Evolutionary conservation across 2,329 filamentous ascomycete genomes (phyloP).

Genomic region (Sordariomycetes sp.): DNA sequence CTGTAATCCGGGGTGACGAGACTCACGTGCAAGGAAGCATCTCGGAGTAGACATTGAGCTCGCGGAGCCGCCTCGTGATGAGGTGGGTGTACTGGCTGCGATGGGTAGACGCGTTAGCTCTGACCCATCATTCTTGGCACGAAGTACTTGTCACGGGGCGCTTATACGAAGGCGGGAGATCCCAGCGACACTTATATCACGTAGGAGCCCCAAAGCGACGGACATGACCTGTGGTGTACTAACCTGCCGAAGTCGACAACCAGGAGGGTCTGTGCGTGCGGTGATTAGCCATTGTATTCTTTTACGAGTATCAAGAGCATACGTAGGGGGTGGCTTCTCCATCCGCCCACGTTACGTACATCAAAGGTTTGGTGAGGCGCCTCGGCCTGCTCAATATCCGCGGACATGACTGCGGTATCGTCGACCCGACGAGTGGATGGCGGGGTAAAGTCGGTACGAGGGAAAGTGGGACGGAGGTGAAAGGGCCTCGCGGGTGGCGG

Average conservation of each 20-base stretch:
- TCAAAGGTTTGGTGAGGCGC: conserved; percentile 24
- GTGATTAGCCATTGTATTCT: neutral
- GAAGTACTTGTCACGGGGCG: neutral
- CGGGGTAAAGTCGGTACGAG: neutral
- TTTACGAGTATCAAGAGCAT: neutral
- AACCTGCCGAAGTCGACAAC: conserved; percentile 50
- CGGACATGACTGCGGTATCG: neutral
- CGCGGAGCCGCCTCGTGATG: conserved; percentile 61
- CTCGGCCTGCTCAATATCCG: conserved; percentile 10
- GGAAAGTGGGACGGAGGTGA: neutral
- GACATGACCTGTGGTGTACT: conserved; percentile 14
- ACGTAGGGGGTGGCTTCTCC: neutral
- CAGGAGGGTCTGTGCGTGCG: conserved; percentile 45
- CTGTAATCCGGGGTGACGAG: neutral
- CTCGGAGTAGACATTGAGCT: conserved; percentile 73
- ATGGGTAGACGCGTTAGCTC: neutral
- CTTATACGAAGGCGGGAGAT: neutral
- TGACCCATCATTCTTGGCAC: no score
- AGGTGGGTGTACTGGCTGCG: conserved; percentile 54
- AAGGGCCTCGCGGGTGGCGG: neutral
- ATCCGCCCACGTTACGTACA: conserved; percentile 11
- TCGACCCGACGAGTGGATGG: neutral
- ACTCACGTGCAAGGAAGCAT: conserved; percentile 65
- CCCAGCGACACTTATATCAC: neutral
- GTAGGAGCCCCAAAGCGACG: neutral